These are phyloP conservation scores for Hanseniaspora mollemarum DNA, from an alignment of 805 yeast species.

Conservation along the genomic window DNA sequence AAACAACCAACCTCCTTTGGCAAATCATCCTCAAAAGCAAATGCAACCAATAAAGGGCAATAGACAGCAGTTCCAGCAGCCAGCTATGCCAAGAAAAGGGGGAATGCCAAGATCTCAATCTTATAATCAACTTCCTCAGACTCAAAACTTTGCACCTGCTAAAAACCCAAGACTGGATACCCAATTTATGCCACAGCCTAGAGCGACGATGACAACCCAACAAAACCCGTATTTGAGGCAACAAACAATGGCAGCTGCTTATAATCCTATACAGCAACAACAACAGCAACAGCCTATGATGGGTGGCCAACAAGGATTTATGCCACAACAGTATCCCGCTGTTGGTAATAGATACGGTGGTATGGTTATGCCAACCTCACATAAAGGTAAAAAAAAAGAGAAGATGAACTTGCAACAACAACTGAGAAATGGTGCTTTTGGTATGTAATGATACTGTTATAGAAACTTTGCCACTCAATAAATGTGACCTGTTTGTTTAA, in stretches of 20 bases:
- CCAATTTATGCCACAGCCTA: neutral
- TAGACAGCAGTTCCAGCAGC: conserved; percentile 1
- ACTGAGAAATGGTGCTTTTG: conserved; percentile 16
- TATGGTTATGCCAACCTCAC: conserved; percentile 12
- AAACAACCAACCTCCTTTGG: neutral
- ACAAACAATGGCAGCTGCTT: neutral
- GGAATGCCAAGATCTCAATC: conserved; percentile 14
- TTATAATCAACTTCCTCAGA: neutral
- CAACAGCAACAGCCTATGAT: neutral
- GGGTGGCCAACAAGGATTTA: neutral
- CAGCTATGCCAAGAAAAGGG: neutral
- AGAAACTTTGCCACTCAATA: neutral
- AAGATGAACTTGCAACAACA: conserved; percentile 15
- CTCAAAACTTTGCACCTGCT: neutral
- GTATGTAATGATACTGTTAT: conserved; percentile 6
- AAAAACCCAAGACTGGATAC: neutral
- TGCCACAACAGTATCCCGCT: neutral
- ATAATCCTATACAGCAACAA: neutral
- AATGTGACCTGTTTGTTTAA: neutral
- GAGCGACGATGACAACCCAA: neutral
- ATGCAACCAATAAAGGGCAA: neutral
- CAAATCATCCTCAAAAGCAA: neutral
- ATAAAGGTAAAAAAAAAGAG: conserved; percentile 8
- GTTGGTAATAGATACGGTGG: neutral
- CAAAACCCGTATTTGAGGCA: conserved; percentile 5